These are phyloP conservation scores for Ziziphus jujuba DNA, from an alignment of 306 rosid genomes.

Conservation along the genomic window DNA sequence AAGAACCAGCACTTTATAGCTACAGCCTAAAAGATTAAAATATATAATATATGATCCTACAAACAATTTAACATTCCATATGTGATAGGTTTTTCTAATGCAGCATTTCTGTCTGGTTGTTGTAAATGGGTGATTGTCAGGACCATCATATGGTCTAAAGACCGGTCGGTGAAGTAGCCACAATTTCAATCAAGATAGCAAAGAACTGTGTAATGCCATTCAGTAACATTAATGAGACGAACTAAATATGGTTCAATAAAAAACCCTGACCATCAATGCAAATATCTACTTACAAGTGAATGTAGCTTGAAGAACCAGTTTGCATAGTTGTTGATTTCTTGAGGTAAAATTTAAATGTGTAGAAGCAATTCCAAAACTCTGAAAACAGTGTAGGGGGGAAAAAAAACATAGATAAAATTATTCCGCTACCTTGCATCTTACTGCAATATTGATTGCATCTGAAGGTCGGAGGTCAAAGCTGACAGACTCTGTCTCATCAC, in stretches of 20 bases:
- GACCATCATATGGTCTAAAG: too few relatives aligned
- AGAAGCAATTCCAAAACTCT: background rate
- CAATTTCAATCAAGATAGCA: too few relatives aligned
- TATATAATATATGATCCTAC: too few relatives aligned
- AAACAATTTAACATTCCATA: too few relatives aligned
- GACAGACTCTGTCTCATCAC: constrained; percentile 61
- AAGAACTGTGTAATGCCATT: background rate
- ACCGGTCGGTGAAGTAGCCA: too few relatives aligned
- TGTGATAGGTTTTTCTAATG: too few relatives aligned
- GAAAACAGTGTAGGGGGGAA: background rate
- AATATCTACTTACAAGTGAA: background rate
- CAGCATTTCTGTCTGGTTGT: too few relatives aligned
- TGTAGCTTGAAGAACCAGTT: background rate
- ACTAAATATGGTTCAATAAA: background rate
- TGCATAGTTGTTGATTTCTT: background rate
- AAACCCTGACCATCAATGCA: background rate
- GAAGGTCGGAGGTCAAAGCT: constrained; percentile 98
- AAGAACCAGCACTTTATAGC: too few relatives aligned
- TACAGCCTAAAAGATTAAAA: too few relatives aligned
- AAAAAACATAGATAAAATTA: background rate
- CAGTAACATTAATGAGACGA: background rate
- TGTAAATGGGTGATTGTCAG: too few relatives aligned
- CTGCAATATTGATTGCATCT: constrained; percentile 97
- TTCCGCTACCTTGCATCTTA: constrained; percentile 81
- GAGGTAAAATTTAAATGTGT: background rate